Evolutionary conservation across 371 early-diverging fungal species (phyloP).

Genomic region (Lichtheimia corymbifera): DNA sequence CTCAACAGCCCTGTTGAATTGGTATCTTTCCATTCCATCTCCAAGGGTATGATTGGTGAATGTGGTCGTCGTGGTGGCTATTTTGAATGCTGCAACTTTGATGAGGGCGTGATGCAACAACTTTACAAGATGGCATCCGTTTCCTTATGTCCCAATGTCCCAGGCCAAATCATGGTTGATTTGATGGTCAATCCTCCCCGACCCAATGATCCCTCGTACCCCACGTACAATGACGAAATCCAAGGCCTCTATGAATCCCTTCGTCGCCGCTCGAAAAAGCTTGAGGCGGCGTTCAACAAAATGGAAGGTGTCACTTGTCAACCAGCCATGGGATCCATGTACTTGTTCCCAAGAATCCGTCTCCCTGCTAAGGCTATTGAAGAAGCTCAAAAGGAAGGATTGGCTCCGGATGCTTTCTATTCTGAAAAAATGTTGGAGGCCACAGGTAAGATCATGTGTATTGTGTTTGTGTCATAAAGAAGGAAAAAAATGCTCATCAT

Average conservation of each 20-base stretch:
- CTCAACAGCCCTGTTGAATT: slow-evolving; percentile 64
- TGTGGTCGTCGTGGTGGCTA: slow-evolving; percentile 98
- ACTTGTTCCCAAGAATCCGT: slow-evolving; percentile 86
- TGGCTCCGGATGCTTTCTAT: slow-evolving; percentile 87
- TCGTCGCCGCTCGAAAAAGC: slow-evolving; percentile 73
- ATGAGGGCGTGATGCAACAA: slow-evolving; percentile 73
- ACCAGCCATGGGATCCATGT: slow-evolving; percentile 93
- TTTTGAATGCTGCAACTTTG: slow-evolving; percentile 90
- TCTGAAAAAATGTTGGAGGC: slow-evolving; percentile 87
- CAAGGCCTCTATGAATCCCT: slow-evolving; percentile 81
- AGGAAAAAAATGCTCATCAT: too few species aligned
- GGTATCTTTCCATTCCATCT: slow-evolving; percentile 75
- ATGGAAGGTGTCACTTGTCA: slow-evolving; percentile 90
- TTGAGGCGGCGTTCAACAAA: slow-evolving; percentile 78
- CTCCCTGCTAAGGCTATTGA: slow-evolving; percentile 77
- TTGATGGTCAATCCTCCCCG: slow-evolving; percentile 95
- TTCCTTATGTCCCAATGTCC: slow-evolving; percentile 88
- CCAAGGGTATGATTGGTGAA: slow-evolving; percentile 98
- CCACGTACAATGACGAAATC: slow-evolving; percentile 74
- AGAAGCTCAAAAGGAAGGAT: slow-evolving; percentile 66
- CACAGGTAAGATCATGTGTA: slow-evolving; percentile 62
- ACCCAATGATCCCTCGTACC: slow-evolving; percentile 77
- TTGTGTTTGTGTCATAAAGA: too few species aligned
- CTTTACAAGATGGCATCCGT: slow-evolving; percentile 94
- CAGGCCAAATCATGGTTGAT: slow-evolving; percentile 86